Conservation (phyloP, 371 early-diverging fungal genomes). For the Mortierella sp. region DNA sequence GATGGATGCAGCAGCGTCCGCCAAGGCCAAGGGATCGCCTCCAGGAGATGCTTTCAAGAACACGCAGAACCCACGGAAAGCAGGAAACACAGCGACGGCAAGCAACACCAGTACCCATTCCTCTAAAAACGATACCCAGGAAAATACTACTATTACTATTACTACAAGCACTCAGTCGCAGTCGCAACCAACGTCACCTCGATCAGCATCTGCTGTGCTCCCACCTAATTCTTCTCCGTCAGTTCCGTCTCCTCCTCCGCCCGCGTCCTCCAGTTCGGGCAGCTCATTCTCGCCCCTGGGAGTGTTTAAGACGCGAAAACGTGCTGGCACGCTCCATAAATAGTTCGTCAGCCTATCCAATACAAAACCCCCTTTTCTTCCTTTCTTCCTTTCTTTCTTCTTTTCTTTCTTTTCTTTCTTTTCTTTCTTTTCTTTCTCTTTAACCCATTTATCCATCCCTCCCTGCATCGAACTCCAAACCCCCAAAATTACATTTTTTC, state of each 20-base stretch:
- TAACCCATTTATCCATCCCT: neutral
- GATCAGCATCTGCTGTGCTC: neutral
- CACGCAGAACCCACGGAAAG: neutral
- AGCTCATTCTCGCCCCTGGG: slow-evolving; percentile 25
- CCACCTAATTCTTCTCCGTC: neutral
- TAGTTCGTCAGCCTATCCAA: slow-evolving; percentile 1
- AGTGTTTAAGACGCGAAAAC: slow-evolving; percentile 45
- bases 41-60: neutral
- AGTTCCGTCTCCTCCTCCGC: neutral
- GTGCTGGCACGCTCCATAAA: slow-evolving; percentile 42
- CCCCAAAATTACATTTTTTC: neutral
- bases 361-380: neutral
- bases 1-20: slow-evolving; percentile 32
- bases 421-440: neutral
- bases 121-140: neutral
- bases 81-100: neutral
- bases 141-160: neutral
- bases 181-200: neutral
- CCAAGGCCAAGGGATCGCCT: slow-evolving; percentile 7
- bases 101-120: neutral
- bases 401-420: neutral
- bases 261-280: slow-evolving; percentile 1
- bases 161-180: neutral
- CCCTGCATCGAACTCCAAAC: neutral
- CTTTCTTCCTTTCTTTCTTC: neutral